phyloP scores from a whole-genome alignment of 2,329 filamentous ascomycete species.

The Neoscytalidium dimidiatum region DNA sequence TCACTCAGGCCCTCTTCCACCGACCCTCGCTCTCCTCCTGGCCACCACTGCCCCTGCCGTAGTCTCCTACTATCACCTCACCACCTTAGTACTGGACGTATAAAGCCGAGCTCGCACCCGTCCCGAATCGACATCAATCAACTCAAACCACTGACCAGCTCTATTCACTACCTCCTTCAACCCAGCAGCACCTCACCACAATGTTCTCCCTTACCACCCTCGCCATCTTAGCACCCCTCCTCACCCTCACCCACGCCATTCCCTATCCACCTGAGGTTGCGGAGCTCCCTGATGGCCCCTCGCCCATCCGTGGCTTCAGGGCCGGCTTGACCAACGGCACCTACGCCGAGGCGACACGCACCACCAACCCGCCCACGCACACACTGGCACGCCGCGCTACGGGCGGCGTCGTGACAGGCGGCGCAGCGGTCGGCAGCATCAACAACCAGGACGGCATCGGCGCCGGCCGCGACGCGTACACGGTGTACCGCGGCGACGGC shows the following conservation, averaged over 20 bases:
- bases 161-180: neutral
- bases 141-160: neutral
- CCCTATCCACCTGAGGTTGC: neutral
- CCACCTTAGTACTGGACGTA: neutral
- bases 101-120: neutral
- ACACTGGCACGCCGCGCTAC: neutral
- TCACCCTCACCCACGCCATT: neutral
- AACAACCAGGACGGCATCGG: conserved; percentile 7
- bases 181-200: neutral
- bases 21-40: neutral
- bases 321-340: no score
- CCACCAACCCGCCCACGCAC: neutral
- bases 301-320: neutral
- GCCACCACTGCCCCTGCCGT: neutral
- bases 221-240: neutral
- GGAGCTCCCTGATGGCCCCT: neutral
- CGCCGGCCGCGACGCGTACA: conserved; percentile 25
- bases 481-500: conserved; percentile 36
- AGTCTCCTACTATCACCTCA: no score
- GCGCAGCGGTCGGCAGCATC: neutral
- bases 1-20: neutral
- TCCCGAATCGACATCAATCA: neutral
- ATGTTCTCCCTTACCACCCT: neutral
- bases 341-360: no score
- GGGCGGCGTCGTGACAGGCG: neutral